Evolutionary conservation across 2,329 filamentous ascomycete genomes (phyloP).

Genomic region (Aureobasidium lini): DNA sequence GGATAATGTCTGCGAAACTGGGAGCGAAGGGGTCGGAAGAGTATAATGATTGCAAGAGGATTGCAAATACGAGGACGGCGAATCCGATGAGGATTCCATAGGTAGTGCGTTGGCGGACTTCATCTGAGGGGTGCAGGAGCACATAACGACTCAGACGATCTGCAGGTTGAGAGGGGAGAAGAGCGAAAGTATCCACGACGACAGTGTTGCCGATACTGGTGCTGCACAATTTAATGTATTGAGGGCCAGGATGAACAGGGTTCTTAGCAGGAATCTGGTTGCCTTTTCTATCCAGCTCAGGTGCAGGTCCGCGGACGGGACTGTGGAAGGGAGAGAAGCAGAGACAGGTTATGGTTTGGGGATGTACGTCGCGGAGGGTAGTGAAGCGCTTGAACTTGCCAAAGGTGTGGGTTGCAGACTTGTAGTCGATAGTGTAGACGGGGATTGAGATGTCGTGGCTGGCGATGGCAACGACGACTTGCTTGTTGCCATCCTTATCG

Average conservation of each 20-base stretch:
- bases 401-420: constrained; percentile 41
- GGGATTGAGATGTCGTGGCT: constrained; percentile 72
- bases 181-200: constrained; percentile 69
- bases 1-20: constrained; percentile 50
- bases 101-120: constrained; percentile 45
- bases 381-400: constrained; percentile 44
- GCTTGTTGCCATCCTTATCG: constrained; percentile 55
- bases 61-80: constrained; percentile 53
- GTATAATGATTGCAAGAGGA: constrained; percentile 56
- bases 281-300: constrained; percentile 21
- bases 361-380: constrained; percentile 48
- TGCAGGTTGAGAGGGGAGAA: constrained; percentile 45
- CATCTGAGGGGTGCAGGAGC: constrained; percentile 51
- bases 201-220: constrained; percentile 74
- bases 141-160: constrained; percentile 56
- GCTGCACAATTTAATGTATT: constrained; percentile 69
- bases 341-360: constrained; percentile 51
- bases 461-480: constrained; percentile 74
- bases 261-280: constrained; percentile 16
- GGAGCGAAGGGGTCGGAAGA: constrained; percentile 46
- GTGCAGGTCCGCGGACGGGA: constrained; percentile 24
- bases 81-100: constrained; percentile 54
- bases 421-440: constrained; percentile 69
- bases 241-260: constrained; percentile 33
- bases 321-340: constrained; percentile 40